A percentile compares a stretch with the other conserved stretches of the same genome.
Conservation (phyloP, 805 yeast species). For the Candida sphagnicola region DNA sequence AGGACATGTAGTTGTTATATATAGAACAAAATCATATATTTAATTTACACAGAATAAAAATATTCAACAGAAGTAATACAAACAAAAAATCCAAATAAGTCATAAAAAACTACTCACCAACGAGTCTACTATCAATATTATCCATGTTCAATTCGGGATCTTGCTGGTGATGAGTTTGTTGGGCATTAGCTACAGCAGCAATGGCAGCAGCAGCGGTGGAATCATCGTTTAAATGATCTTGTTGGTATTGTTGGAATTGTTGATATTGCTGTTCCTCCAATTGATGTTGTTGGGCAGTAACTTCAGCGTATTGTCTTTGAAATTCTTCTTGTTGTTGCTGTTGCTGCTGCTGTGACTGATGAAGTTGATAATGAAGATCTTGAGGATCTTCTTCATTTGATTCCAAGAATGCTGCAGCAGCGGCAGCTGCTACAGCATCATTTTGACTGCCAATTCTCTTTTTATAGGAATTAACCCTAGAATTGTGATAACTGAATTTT, state of each 20-base stretch:
- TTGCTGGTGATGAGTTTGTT: slow-evolving; percentile 18
- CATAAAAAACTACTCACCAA: slow-evolving; percentile 28
- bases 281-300: slow-evolving; percentile 25
- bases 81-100: slow-evolving; percentile 1
- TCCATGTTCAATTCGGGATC: slow-evolving; percentile 37
- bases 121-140: slow-evolving; percentile 42
- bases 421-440: slow-evolving; percentile 12
- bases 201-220: slow-evolving; percentile 41
- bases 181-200: slow-evolving; percentile 37
- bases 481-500: slow-evolving; percentile 6
- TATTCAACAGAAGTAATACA: slow-evolving; percentile 1
- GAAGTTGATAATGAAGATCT: slow-evolving; percentile 3
- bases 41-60: background rate
- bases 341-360: slow-evolving; percentile 8
- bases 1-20: no score
- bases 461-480: background rate
- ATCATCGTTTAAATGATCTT: slow-evolving; percentile 19
- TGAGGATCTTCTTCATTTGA: slow-evolving; percentile 12
- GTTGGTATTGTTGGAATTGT: slow-evolving; percentile 28
- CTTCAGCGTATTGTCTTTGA: slow-evolving; percentile 23
- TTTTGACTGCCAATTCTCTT: slow-evolving; percentile 5
- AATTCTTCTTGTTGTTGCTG: slow-evolving; percentile 14
- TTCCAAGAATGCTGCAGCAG: slow-evolving; percentile 23
- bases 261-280: slow-evolving; percentile 19
- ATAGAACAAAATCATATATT: background rate